These are phyloP conservation scores for Chalciporus sphaerocephalus DNA, from an alignment of 768 basidiomycete genomes.

Conservation along the genomic window DNA sequence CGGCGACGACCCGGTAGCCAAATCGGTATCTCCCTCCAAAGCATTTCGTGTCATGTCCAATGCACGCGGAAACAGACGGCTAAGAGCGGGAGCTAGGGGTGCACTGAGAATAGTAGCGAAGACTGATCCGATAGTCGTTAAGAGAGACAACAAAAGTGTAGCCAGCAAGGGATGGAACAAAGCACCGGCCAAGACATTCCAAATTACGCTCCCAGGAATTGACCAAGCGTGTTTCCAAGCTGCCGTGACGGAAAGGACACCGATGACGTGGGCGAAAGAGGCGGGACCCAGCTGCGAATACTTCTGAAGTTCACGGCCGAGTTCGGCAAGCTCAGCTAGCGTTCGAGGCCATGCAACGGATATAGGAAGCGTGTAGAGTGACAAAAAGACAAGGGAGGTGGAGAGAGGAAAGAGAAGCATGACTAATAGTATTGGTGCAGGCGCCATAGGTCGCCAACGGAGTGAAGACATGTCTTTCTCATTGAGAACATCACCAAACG, in stretches of 20 bases:
- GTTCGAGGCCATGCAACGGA: conserved; percentile 74
- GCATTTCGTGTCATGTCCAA: conserved; percentile 81
- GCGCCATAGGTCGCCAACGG: conserved; percentile 37
- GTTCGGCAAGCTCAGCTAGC: conserved; percentile 66
- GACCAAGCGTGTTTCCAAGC: conserved; percentile 98
- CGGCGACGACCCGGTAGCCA: conserved; percentile 33
- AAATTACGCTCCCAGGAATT: conserved; percentile 88
- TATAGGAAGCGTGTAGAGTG: conserved; percentile 58
- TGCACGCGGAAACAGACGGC: conserved; percentile 77
- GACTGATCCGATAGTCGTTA: conserved; percentile 85
- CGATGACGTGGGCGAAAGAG: conserved; percentile 71
- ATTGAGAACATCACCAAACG: conserved; percentile 42
- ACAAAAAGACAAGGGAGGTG: conserved; percentile 45
- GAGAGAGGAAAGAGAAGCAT: conserved; percentile 69
- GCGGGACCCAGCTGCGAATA: conserved; percentile 69
- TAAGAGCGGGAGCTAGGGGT: conserved; percentile 81
- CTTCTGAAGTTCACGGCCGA: conserved; percentile 70
- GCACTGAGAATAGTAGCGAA: conserved; percentile 75
- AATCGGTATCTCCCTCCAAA: conserved; percentile 61
- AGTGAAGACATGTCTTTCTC: conserved; percentile 35
- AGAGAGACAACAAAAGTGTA: conserved; percentile 71
- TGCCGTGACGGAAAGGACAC: conserved; percentile 77
- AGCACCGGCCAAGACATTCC: conserved; percentile 90
- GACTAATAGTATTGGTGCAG: conserved; percentile 64
- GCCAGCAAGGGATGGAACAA: conserved; percentile 80